Evolutionary conservation across 2,329 filamentous ascomycete genomes (phyloP), one percentile per base, ranked within the genome.

Genomic region (Exophiala aquamarina): DNA sequence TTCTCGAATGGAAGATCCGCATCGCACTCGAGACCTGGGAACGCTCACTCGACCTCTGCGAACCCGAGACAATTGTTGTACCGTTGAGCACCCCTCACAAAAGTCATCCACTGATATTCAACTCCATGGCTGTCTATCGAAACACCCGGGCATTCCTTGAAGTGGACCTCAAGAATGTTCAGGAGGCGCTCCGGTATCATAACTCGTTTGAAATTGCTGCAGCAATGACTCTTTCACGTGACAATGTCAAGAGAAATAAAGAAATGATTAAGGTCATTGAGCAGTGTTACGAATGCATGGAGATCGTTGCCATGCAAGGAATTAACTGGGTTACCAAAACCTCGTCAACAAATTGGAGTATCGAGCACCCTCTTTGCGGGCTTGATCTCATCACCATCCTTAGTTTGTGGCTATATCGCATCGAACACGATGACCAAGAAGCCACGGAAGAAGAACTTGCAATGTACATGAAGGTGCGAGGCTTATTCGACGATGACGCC

Each of bases 261-360:
- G 92, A 97, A 70, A 97, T 97, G 92, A 87, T 96, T 76, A 95
- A 95, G 72, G 91, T 97, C 61, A 95, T 98, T 53, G 86, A 97
- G 64, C 89, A 94, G 69, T 97, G 93, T 73, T 97, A 93, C 70
- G 89, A 94, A 69, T 97, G 91, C 74, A 91, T 98, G 63, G 92
- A 97, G 70, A 95, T 93, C 39, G 92, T 92, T 46, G 92, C 94
- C 36, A 75, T 90, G 54, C 91, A 96, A 69, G 93, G 92, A 57
- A 90, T 97, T 58, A 89, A 92, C 61, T 97, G 93, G 92, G 91
- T 97, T 54, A 92, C 92, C n/a, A 86, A 91, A 59, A 96, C 92
- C 17, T 96, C 91, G 37, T 90, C 93, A 17, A 96, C 93, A 37
- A 97, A 97, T 72, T 98, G 93, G 93, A 97, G 92, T 67, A 89